A percentile compares a stretch with the other conserved stretches of the same genome.
These are phyloP conservation scores for Rhizoclosmatium globosum DNA, from an alignment of 192 early-diverging fungal genomes.

Conservation along the genomic window DNA sequence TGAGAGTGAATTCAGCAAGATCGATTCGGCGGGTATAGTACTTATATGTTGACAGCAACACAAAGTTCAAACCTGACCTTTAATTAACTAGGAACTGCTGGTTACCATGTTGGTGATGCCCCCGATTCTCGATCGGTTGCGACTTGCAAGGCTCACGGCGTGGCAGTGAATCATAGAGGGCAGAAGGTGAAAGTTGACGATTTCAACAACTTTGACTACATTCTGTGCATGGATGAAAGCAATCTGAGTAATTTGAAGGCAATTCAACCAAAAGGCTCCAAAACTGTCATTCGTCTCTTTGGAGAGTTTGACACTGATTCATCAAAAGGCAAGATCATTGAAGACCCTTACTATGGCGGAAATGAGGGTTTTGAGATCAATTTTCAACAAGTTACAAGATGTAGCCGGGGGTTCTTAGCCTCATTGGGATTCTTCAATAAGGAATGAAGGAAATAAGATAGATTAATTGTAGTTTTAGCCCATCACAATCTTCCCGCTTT, in stretches of 20 bases:
- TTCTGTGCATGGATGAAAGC: conserved; percentile 91
- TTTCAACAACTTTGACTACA: conserved; percentile 80
- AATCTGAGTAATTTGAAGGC: conserved; percentile 72
- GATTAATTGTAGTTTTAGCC: background rate
- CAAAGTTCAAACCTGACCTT: no score
- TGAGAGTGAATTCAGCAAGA: conserved; percentile 58
- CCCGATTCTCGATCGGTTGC: conserved; percentile 76
- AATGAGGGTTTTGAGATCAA: conserved; percentile 76
- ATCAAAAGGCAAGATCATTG: conserved; percentile 69
- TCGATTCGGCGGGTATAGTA: conserved; percentile 90
- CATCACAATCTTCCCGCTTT: conserved; percentile 57
- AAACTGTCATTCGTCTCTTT: conserved; percentile 67
- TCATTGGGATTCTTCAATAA: conserved; percentile 51
- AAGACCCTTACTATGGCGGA: conserved; percentile 80
- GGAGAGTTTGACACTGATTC: conserved; percentile 77
- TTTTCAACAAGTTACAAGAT: conserved; percentile 76
- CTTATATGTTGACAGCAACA: no score
- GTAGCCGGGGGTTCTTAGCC: conserved; percentile 74
- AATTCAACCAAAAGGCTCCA: conserved; percentile 49
- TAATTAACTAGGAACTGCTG: no score
- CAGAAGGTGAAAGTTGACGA: conserved; percentile 65
- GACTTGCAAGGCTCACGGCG: conserved; percentile 74
- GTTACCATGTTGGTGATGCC: conserved; percentile 22
- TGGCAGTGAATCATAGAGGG: conserved; percentile 78
- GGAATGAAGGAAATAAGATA: background rate